These are phyloP conservation scores for Hyphodiscus hymeniophilus DNA, from an alignment of 495 filamentous ascomycete species.

Conservation along the genomic window DNA sequence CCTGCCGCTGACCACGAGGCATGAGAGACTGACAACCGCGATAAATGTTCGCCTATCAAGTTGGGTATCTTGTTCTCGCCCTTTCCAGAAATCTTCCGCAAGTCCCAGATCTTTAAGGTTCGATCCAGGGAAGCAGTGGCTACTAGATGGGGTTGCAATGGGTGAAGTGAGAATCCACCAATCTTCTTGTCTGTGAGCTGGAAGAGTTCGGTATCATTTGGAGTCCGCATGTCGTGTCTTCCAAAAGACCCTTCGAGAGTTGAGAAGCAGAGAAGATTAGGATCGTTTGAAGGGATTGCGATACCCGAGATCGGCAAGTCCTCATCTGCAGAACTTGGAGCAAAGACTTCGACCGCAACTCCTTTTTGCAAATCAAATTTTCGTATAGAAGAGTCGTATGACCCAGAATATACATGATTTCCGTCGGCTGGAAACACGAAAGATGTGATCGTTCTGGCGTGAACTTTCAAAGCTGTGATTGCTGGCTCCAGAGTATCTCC, in stretches of 20 bases:
- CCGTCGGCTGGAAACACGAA: slow-evolving; percentile 69
- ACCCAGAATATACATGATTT: slow-evolving; percentile 66
- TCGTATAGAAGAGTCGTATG: slow-evolving; percentile 92
- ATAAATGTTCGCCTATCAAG: slow-evolving; percentile 73
- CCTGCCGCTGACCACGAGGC: slow-evolving; percentile 78
- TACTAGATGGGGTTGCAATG: slow-evolving; percentile 67
- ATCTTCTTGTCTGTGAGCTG: slow-evolving; percentile 90
- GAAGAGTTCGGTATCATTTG: slow-evolving; percentile 54
- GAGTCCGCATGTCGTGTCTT: slow-evolving; percentile 63
- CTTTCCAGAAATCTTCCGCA: slow-evolving; percentile 64
- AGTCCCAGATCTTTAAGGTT: slow-evolving; percentile 84
- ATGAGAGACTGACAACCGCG: slow-evolving; percentile 78
- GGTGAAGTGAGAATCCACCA: slow-evolving; percentile 82
- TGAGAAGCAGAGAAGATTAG: slow-evolving; percentile 77
- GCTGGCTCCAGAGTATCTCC: slow-evolving; percentile 60
- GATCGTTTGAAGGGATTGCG: slow-evolving; percentile 61
- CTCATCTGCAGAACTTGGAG: slow-evolving; percentile 53
- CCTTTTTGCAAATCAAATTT: slow-evolving; percentile 77
- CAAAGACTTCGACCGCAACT: slow-evolving; percentile 69
- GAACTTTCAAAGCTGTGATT: slow-evolving; percentile 80
- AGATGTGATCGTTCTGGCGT: slow-evolving; percentile 79
- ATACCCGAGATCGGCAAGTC: slow-evolving; percentile 77
- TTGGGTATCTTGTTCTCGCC: slow-evolving; percentile 45
- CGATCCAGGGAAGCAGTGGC: slow-evolving; percentile 89
- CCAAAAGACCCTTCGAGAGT: slow-evolving; percentile 76